A percentile compares a stretch with the other conserved stretches of the same genome.
Conservation (phyloP, 2,329 filamentous ascomycete genomes). For the Coniella lustricola region DNA sequence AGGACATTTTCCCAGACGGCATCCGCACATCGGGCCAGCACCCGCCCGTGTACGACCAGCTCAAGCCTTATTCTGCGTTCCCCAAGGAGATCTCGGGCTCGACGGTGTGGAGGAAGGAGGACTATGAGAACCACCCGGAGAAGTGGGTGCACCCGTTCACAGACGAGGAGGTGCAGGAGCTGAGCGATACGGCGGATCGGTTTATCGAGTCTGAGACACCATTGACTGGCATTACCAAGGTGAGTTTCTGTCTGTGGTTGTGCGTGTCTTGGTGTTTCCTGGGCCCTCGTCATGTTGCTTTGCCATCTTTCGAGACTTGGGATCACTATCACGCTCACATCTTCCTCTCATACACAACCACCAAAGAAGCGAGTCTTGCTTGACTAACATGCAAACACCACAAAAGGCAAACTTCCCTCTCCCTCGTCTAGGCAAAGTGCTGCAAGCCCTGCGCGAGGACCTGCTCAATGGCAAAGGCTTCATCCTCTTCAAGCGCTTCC, state of each 20-base stretch:
- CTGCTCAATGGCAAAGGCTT: constrained; percentile 78
- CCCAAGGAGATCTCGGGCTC: constrained; percentile 63
- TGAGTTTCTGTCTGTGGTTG: too few species aligned
- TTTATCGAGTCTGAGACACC: constrained; percentile 61
- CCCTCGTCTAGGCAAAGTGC: constrained; percentile 30
- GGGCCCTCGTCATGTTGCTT: too few species aligned
- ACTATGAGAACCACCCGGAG: constrained; percentile 56
- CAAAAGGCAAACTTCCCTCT: constrained; percentile 39
- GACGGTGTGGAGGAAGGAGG: constrained; percentile 64
- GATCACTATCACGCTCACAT: too few species aligned
- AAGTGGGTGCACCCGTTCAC: constrained; percentile 69
- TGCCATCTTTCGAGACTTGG: too few species aligned
- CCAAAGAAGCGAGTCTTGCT: too few species aligned
- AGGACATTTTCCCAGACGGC: constrained; percentile 38
- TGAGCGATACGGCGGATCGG: constrained; percentile 58
- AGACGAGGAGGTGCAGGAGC: constrained; percentile 57
- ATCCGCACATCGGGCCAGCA: constrained; percentile 61
- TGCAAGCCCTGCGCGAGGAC: constrained; percentile 32
- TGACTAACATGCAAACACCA: background rate
- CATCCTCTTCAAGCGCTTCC: constrained; percentile 81
- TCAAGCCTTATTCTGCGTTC: constrained; percentile 64
- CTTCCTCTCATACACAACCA: too few species aligned
- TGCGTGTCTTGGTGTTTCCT: too few species aligned
- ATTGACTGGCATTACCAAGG: constrained; percentile 57
- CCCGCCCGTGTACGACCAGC: constrained; percentile 55